Evolutionary conservation across 2,329 filamentous ascomycete genomes (phyloP), one percentile per base, ranked within the genome.

Genomic region (Curvularia sp.): DNA sequence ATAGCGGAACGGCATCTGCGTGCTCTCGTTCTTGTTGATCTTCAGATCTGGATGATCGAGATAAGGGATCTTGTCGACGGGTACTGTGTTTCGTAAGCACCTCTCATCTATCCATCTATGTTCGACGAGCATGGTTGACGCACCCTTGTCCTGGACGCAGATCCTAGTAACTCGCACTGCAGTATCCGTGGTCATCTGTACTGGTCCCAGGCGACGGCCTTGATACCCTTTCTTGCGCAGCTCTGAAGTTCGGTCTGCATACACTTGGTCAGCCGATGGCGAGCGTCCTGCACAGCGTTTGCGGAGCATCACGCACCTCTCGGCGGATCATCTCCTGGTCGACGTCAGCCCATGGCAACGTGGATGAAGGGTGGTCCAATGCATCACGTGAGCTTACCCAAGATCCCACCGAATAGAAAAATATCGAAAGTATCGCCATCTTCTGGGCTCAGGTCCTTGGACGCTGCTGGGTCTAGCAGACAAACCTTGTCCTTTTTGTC

Each of bases 121-220:
- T 18, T 38, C 7, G 13, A n/a, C 23, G 15, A 18, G 23, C n/a
- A 46, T 32, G 28, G n/a, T n/a, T 13, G 55, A 74, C 85, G 64
- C 78, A 96, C 93, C 85, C 80, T 90, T 90, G 65, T 93, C 87
- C 72, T 96, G 90, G 10, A 93, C 88, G 5, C 98, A 90, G 68
- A 96, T 89, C 65, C 95, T 87, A 30, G 95, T 98, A 43, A 97
- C 94, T 66, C 95, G 86, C 49, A 97, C 95, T 4, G 95, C 95
- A 19, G 95, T 99, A 76, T 99, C 95, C 4, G 95, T 99, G 3
- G 95, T 98, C 94, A 99, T 97, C 79, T 99, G 95, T 69, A 93
- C 89, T 7, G 94, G 92, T 0, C 95, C 95, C 28, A 99, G 83
- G 57, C 95, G 86, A 52, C 95, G 88, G 57, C 94, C 93, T 57